Evolutionary conservation across 768 basidiomycete genomes (phyloP), one percentile per base, ranked within the genome.

Genomic region (Trametes cubensis): DNA sequence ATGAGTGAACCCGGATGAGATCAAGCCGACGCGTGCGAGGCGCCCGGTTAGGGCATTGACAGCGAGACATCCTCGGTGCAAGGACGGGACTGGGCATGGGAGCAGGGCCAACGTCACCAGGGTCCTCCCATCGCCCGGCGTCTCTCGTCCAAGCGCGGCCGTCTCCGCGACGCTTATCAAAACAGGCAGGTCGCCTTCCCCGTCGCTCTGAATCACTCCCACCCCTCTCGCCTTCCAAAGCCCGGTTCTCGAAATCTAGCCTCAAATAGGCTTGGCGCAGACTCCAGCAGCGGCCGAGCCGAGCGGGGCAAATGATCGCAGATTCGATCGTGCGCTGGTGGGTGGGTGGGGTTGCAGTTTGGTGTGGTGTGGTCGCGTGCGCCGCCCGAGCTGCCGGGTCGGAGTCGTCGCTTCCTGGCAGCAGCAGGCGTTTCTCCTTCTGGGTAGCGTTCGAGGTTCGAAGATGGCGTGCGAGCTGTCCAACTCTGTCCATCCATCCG

Each of bases 291-390:
- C 51, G 21, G 56, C 58, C 62, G 62, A 41, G 56, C 62, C 62
- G 62, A 41, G 56, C 62, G 62, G 62, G 62, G 58, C 58, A 60
- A 48, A 49, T 40, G 59, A 60, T 64, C 63, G 58, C 58, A 64
- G 59, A 64, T 64, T 28, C 40, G 55, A 64, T 64, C 63, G 58
- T 44, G 59, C 34, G 63, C 34, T 39, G 39, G 34, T 44, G 25
- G 21, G 40, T 28, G 28, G 28, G 41, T 28, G 48, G 48, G 1
- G 25, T 26, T 26, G 48, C 23, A 23, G 45, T 46, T 21, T 46
- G 20, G 48, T 23, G 48, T 49, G 48, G 48, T 26, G 50, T 11
- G n/a, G n/a, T 47, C 46, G 53, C 41, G 47, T 50, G 54, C 48
- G 47, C 47, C 17, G 41, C 51, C 61, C 61, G 54, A 50, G 11